A percentile compares a stretch with the other conserved stretches of the same genome.
Conservation (phyloP, 73 alveolate genomes). For the Breviolum minutum region DNA sequence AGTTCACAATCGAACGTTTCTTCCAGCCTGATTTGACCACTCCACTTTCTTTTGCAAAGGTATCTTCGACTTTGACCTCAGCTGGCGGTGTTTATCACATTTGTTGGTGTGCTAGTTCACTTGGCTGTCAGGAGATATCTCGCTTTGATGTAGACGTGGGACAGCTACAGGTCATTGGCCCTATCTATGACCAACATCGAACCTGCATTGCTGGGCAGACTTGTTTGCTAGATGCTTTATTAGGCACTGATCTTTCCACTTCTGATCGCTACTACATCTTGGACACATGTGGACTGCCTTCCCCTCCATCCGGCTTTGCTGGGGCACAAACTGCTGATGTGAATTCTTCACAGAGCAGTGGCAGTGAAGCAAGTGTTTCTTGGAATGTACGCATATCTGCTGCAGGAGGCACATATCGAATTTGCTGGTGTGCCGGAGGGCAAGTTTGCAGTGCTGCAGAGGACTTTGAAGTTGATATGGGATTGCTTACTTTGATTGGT, state of each 20-base stretch:
- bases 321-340: slow-evolving; percentile 57
- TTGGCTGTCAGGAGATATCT: background rate
- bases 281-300: slow-evolving; percentile 23
- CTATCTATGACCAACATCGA: slow-evolving; percentile 2
- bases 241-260: slow-evolving; percentile 9
- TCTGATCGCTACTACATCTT: slow-evolving; percentile 44
- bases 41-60: background rate
- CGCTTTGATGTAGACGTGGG: slow-evolving; percentile 48
- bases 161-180: slow-evolving; percentile 43
- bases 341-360: background rate
- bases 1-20: background rate
- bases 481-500: background rate
- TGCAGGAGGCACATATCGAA: slow-evolving; percentile 33
- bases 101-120: slow-evolving; percentile 28
- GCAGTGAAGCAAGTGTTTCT: background rate
- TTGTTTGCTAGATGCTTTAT: slow-evolving; percentile 24
- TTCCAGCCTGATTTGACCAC: background rate
- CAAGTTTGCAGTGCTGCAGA: slow-evolving; percentile 44
- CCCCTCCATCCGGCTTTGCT: background rate
- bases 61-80: background rate
- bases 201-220: slow-evolving; percentile 66
- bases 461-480: slow-evolving; percentile 38
- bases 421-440: slow-evolving; percentile 83
- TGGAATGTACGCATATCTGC: slow-evolving; percentile 41
- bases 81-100: slow-evolving; percentile 69